These are phyloP conservation scores for Fusarium robinianum DNA, from an alignment of 2,329 filamentous ascomycete species.

Conservation along the genomic window DNA sequence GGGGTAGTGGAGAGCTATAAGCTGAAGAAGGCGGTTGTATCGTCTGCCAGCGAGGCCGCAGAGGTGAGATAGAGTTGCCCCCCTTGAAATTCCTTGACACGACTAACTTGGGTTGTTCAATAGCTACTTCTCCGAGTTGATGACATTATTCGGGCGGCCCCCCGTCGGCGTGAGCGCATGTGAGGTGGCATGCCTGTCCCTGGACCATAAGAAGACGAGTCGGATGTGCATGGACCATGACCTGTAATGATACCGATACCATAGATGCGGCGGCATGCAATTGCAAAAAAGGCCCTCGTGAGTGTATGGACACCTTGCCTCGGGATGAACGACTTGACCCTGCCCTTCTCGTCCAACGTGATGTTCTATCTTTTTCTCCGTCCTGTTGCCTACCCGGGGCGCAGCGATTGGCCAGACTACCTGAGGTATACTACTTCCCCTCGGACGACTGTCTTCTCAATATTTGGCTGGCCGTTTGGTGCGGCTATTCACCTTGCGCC, in stretches of 20 bases:
- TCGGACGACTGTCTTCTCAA: no score
- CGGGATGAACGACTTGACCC: conserved; percentile 16
- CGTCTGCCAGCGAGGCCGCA: conserved; percentile 91
- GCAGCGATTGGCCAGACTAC: no score
- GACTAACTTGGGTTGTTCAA: conserved; percentile 27
- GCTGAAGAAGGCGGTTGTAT: conserved; percentile 96
- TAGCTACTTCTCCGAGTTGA: conserved; percentile 91
- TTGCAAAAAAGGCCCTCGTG: conserved; percentile 37
- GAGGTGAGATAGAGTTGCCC: conserved; percentile 72
- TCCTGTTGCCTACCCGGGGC: neutral
- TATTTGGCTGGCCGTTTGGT: neutral
- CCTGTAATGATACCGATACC: conserved; percentile 49
- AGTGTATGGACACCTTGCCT: conserved; percentile 28
- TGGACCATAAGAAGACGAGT: conserved; percentile 29
- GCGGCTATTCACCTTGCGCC: neutral
- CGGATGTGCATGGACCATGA: conserved; percentile 39
- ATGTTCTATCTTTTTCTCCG: neutral
- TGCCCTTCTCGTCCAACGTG: neutral
- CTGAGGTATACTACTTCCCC: no score
- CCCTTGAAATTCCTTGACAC: no score
- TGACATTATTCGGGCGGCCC: conserved; percentile 95
- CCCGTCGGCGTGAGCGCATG: conserved; percentile 58
- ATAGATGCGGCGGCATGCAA: conserved; percentile 41
- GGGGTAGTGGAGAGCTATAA: conserved; percentile 99
- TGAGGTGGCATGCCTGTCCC: conserved; percentile 33